Conservation (phyloP, 352 stramenopile genomes). For the Phytophthora sansomeana region DNA sequence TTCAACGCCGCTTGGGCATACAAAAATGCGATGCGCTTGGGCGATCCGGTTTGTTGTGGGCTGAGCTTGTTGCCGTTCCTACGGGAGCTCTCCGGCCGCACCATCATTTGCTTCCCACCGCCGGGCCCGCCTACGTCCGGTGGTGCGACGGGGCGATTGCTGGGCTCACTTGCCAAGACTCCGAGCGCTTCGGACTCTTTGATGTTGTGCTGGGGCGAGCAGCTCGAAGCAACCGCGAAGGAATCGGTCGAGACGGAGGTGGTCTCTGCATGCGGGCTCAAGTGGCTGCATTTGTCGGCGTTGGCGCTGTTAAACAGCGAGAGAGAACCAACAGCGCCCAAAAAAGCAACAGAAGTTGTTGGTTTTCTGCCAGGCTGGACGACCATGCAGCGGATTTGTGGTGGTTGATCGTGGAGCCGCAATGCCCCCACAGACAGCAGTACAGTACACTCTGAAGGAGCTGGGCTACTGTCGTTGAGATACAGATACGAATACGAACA, state of each 20-base stretch:
- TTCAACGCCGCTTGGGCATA: conserved; percentile 3
- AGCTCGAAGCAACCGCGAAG: background rate
- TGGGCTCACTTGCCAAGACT: conserved; percentile 6
- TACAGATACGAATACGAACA: no score
- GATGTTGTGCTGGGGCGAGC: background rate
- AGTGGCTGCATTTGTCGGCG: conserved; percentile 7
- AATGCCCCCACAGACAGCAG: no score
- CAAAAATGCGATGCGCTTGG: background rate
- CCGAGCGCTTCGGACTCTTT: conserved; percentile 9
- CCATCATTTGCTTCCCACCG: conserved; percentile 24
- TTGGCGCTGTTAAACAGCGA: conserved; percentile 33
- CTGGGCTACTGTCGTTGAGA: no score
- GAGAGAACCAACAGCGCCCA: conserved; percentile 38
- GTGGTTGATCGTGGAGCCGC: background rate
- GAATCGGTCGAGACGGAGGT: background rate
- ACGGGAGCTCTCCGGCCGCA: background rate
- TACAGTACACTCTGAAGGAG: conserved; percentile 17
- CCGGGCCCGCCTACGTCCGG: conserved; percentile 29
- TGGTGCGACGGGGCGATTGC: conserved; percentile 28
- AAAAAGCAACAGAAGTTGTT: conserved; percentile 40
- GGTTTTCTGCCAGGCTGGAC: conserved; percentile 32
- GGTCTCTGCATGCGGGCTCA: background rate
- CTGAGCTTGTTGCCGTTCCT: conserved; percentile 10
- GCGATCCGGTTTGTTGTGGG: no score
- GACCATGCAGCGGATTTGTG: conserved; percentile 14